phyloP scores from a whole-genome alignment of 768 basidiomycete species.

The Leccinum broughii region DNA sequence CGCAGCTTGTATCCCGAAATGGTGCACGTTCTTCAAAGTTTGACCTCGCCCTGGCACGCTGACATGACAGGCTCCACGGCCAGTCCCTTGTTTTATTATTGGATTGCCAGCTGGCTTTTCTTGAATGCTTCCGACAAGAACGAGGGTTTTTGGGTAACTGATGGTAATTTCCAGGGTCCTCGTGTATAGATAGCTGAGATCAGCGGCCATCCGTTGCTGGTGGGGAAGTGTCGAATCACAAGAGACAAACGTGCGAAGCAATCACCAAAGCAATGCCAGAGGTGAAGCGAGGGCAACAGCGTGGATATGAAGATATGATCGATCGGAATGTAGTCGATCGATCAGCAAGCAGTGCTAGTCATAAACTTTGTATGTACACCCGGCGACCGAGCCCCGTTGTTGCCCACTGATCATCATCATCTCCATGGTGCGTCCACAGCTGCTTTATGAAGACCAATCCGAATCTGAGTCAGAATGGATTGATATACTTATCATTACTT shows the following conservation, averaged over 20 bases:
- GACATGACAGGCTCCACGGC: neutral
- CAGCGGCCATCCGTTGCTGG: neutral
- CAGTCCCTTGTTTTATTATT: neutral
- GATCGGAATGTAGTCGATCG: neutral
- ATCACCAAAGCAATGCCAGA: neutral
- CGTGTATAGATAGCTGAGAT: neutral
- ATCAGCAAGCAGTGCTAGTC: neutral
- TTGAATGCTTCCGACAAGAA: neutral
- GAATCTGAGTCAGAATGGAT: neutral
- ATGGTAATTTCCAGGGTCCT: neutral
- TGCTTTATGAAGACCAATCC: neutral
- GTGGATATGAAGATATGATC: neutral
- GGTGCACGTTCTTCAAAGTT: neutral
- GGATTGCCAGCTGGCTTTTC: neutral
- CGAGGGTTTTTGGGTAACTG: neutral
- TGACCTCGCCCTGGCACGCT: neutral
- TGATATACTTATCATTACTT: neutral
- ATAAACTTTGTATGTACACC: neutral
- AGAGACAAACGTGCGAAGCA: neutral
- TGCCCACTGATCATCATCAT: neutral
- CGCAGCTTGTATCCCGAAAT: neutral
- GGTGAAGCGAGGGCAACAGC: neutral
- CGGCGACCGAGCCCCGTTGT: neutral
- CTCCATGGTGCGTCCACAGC: neutral
- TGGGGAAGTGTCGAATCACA: neutral